Base-by-base conservation (phyloP, 345 rosid species). In the Sapria himalayana region DNA sequence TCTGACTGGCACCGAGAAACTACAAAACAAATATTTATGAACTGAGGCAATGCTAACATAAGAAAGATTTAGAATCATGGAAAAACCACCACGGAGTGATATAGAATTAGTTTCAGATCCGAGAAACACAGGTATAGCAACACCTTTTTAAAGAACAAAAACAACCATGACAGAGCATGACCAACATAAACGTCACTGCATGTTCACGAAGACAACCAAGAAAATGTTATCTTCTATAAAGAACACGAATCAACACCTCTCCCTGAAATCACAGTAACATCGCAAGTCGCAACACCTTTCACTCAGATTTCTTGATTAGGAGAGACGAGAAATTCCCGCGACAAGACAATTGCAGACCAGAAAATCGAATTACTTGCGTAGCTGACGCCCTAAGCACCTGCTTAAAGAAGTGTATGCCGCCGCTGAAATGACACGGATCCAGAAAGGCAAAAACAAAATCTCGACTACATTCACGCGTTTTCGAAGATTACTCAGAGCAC, bases 1-100 rank as follows among this genome's bases (percentile, higher is more conserved):
- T 72, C 82, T 31, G 78, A 74, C 60, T 74, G 82, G 38, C 76
- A 65, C 65, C 70, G 60, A 53, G 64, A 76, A 44, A 72, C 97
- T 86, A 51, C 14, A 32, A 60, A 19, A n/a, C 0, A 35, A 49
- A 45, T 10, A 48, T 43, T 17, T 11, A 29, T n/a, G 32, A 50
- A 43, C 2, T 34, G 14, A 43, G 33, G 20, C 7, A n/a, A 34
- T 32, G 25, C 37, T 37, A n/a, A 14, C 20, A 27, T 4, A 21
- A 3, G 5, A 1, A 5, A 21, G 19, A 4, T 3, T 25, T 32
- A 25, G 9, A 11, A 13, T 17, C 32, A 4, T 4, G 19, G 6
- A 44, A 7, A 24, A 16, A 9, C 19, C 19, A 11, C 19, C 8
- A 1, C 16, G 19, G 15, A 2, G 12, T 19, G 12, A 32, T 32